Conservation (phyloP, 169 alveolate genomes). For the Condylostoma magnum region DNA sequence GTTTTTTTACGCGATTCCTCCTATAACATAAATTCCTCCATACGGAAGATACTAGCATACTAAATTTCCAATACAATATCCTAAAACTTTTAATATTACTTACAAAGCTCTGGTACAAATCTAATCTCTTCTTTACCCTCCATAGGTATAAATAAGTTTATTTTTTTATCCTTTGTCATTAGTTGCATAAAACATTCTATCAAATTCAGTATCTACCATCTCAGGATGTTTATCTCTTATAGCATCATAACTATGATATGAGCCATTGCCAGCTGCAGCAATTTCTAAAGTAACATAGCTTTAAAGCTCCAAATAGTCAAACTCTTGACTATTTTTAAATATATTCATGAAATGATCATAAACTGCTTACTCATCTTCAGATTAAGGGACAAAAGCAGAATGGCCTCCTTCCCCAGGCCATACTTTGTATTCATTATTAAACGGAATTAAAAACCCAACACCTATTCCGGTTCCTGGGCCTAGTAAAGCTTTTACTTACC, state of each 20-base stretch:
- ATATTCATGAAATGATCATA: neutral
- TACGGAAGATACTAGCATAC: too few relatives aligned
- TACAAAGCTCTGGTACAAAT: too few relatives aligned
- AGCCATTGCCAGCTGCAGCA: constrained; percentile 18
- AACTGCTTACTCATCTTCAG: neutral
- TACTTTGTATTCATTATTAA: neutral
- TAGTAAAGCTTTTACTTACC: neutral
- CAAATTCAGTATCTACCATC: constrained; percentile 13
- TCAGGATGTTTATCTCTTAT: constrained; percentile 19
- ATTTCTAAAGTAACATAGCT: constrained; percentile 11
- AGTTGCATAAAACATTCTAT: neutral
- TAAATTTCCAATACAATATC: too few relatives aligned
- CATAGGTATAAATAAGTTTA: too few relatives aligned
- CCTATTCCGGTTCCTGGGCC: constrained; percentile 38
- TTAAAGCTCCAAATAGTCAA: neutral
- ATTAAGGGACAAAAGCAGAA: constrained; percentile 23
- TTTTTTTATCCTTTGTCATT: neutral
- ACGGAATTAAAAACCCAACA: neutral
- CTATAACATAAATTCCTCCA: too few relatives aligned
- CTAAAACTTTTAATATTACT: too few relatives aligned
- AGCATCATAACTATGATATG: neutral
- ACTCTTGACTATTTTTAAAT: neutral
- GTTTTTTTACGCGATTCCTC: too few relatives aligned
- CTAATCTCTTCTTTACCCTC: too few relatives aligned
- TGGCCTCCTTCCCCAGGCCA: constrained; percentile 39